These are phyloP conservation scores for Puccinellia tenuiflora DNA, from an alignment of 176 grass and related monocot genomes.

Conservation along the genomic window DNA sequence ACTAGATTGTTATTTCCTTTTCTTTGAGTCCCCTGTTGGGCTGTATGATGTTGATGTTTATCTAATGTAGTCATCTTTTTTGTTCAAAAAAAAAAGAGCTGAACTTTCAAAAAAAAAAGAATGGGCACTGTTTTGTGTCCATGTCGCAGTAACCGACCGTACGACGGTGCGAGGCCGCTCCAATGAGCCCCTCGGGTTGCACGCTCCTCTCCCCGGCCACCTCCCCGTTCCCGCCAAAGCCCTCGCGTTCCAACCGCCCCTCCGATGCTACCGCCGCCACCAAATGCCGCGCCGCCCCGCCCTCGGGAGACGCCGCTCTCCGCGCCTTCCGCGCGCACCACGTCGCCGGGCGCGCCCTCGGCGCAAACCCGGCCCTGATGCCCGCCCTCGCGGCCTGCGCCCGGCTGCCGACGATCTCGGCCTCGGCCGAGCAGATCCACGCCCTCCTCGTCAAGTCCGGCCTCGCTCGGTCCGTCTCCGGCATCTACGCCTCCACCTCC, in stretches of 20 bases:
- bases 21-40: no score
- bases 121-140: no score
- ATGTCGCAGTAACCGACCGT: not conserved
- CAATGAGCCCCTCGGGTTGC: not conserved
- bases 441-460: slow-evolving; percentile 44
- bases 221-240: not conserved
- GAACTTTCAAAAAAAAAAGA: no score
- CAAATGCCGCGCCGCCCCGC: slow-evolving; percentile 6
- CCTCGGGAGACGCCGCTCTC: slow-evolving; percentile 11
- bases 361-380: slow-evolving; percentile 26
- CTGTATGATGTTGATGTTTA: no score
- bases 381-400: slow-evolving; percentile 42
- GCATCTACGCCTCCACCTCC: slow-evolving; percentile 33
- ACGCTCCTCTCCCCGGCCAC: not conserved
- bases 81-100: no score
- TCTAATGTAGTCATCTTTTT: no score
- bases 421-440: slow-evolving; percentile 47
- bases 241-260: not conserved
- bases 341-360: not conserved
- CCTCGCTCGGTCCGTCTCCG: not conserved
- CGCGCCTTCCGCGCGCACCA: slow-evolving; percentile 33
- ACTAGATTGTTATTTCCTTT: no score
- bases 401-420: slow-evolving; percentile 14
- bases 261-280: not conserved
- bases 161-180: not conserved